Evolutionary conservation across 352 stramenopile species (phyloP), one percentile per base, ranked within the genome.

Genomic region (Thraustochytrium striatum): DNA sequence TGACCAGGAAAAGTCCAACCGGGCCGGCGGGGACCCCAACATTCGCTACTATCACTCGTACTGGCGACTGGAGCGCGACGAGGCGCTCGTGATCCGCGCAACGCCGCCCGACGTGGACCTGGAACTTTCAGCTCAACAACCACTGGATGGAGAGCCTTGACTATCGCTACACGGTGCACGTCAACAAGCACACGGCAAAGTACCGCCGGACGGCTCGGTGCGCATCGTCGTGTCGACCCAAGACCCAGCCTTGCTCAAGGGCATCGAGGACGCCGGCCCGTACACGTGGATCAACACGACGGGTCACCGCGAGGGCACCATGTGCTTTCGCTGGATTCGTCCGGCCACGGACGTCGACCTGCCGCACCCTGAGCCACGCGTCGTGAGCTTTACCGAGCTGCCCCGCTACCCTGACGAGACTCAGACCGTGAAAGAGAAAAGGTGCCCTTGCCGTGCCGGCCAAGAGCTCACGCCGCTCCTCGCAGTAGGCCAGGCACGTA

Each of bases 91-190:
- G 3, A 80, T 80, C 38, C 79, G 32, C 19, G 70, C 70, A 13
- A 59, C 41, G 38, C 70, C 70, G n/a, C 70, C 70, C 16, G 33
- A 80, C 8, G 44, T 52, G 16, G 7, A 80, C 55, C 16, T 80
- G 70, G 70, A 80, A 80, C 36, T 80, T 80, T 58, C 70, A 80
- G 33, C n/a, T 81, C 13, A 80, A 80, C 5, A 80, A 80, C 57
- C 53, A 80, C 33, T 80, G 70, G 70, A 80, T 80, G 70, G 70
- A 80, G 58, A 47, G 32, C 9, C 58, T 80, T n/a, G 70, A 80
- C 36, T 80, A 59, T 57, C 38, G 70, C 21, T 72, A 80, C 39
- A 30, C 79, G n/a, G 61, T 80, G 16, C 70, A 80, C 28, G 61
- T 80, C 39, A 80, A 80, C 33, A 80, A 73, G 57, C 30, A 1